Evolutionary conservation across 805 yeast genomes (phyloP), one percentile per base, ranked within the genome.

Genomic region (Jamesozyma piceae): DNA sequence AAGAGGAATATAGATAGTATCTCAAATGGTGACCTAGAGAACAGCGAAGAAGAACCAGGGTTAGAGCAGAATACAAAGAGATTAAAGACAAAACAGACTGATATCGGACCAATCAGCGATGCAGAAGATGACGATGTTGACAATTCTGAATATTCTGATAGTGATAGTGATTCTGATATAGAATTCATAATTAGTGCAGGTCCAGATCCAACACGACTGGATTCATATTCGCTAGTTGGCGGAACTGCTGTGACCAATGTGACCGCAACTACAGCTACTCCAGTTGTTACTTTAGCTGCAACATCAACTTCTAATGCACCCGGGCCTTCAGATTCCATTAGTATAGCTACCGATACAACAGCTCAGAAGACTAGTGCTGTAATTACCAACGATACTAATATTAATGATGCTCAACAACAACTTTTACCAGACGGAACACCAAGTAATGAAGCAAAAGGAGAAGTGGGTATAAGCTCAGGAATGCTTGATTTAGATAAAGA

Each of bases 161-260:
- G 66, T 14, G 74, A 67, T 3, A 72, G 64, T 6, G 69, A 64
- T 5, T 74, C 67, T 11, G 73, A 84, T 54, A 75, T 89, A 29
- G 96, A 89, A 62, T 83, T 90, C 56, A 82, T 89, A 38, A 82
- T 89, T 39, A 81, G 80, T 35, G 59, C 62, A 20, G 69, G 68
- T 18, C 50, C 57, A 2, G 55, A 53, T 46, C 46, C 54, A 13
- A 41, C 57, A 9, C 46, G 56, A 38, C 44, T 55, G 42, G 67
- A 55, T 33, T 53, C 55, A 13, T 49, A 38, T 19, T 43, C 46
- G 9, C 40, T 33, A 32, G 27, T 44, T 6, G 55, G 55, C 26
- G 49, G 56, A 4, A 49, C 54, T 31, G 46, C 49, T 5, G 41
- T 42, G 8, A 43, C 47, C 4, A 45, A 37, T 14, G 43, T 53